Evolutionary conservation across 306 rosid genomes (phyloP).

Genomic region (Quillaja saponaria): DNA sequence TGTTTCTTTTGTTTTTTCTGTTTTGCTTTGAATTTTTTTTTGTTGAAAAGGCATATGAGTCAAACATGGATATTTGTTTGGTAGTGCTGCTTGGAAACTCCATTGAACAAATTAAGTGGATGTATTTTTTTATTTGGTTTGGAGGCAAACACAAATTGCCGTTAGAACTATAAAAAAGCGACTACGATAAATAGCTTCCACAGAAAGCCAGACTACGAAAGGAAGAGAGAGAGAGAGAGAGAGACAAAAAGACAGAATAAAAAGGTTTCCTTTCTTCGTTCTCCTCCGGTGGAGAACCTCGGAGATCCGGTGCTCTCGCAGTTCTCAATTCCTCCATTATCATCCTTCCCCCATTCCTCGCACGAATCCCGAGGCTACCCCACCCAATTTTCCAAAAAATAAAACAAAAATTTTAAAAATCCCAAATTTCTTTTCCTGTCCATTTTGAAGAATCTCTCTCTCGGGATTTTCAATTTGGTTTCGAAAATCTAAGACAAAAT

Average conservation of each 20-base stretch:
- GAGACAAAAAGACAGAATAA: background rate
- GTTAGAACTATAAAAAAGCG: background rate
- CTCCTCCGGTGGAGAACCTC: constrained; percentile 44
- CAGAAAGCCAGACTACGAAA: background rate
- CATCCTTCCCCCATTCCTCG: background rate
- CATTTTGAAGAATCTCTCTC: background rate
- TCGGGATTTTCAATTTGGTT: background rate
- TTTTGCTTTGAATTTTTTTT: too few relatives aligned
- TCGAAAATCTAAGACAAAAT: background rate
- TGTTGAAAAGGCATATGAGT: too few relatives aligned
- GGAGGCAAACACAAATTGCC: too few relatives aligned
- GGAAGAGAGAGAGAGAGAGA: background rate
- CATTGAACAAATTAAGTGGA: too few relatives aligned
- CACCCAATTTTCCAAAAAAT: background rate
- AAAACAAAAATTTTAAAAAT: too few relatives aligned
- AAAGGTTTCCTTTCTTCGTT: constrained; percentile 7
- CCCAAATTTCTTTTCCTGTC: background rate
- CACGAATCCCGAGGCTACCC: constrained; percentile 1
- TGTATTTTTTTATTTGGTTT: too few relatives aligned
- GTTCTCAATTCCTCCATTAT: background rate
- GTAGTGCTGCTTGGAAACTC: too few relatives aligned
- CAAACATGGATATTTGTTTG: too few relatives aligned
- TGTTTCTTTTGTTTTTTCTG: too few relatives aligned
- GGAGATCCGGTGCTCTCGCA: constrained; percentile 51
- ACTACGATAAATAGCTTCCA: constrained; percentile 19